Percentiles rank a stretch among this genome's conserved stretches.
Conservation (phyloP, 805 yeast species). For the Kazachstania bromeliacearum region DNA sequence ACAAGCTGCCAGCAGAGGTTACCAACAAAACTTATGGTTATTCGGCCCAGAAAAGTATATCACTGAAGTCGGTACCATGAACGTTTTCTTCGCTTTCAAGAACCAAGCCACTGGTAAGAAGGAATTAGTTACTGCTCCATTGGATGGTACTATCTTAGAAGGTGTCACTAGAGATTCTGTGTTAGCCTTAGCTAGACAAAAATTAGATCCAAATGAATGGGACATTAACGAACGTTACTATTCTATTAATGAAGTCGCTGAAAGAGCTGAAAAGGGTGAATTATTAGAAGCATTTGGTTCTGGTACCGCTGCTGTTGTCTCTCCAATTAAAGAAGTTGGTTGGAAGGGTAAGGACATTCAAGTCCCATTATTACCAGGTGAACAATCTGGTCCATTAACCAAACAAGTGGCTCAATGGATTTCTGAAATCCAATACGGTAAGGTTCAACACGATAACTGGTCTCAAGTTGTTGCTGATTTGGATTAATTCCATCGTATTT, state of each 20-base stretch:
- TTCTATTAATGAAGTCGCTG: conserved; percentile 71
- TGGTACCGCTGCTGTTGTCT: conserved; percentile 95
- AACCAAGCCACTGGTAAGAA: conserved; percentile 69
- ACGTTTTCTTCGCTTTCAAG: conserved; percentile 79
- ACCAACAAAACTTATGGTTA: conserved; percentile 93
- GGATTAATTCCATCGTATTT: conserved; percentile 8
- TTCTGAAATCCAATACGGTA: conserved; percentile 83
- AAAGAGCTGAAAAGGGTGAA: conserved; percentile 69
- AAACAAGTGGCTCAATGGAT: conserved; percentile 77
- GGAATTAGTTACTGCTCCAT: conserved; percentile 91
- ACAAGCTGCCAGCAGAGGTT: conserved; percentile 85
- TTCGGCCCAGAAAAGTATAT: conserved; percentile 81
- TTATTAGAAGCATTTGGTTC: conserved; percentile 92
- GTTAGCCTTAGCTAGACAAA: conserved; percentile 64
- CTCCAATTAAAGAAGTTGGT: conserved; percentile 84
- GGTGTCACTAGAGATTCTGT: conserved; percentile 95
- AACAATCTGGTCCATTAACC: conserved; percentile 72
- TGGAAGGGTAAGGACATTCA: conserved; percentile 62
- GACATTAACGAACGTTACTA: conserved; percentile 71
- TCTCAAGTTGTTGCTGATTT: conserved; percentile 31
- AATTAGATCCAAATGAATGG: conserved; percentile 73
- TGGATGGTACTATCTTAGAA: conserved; percentile 93
- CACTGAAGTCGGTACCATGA: conserved; percentile 98
- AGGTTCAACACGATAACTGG: conserved; percentile 52
- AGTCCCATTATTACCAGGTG: conserved; percentile 75